Evolutionary conservation across 148 eudicot genomes (phyloP).

Genomic region (Vaccinium myrtillus): DNA sequence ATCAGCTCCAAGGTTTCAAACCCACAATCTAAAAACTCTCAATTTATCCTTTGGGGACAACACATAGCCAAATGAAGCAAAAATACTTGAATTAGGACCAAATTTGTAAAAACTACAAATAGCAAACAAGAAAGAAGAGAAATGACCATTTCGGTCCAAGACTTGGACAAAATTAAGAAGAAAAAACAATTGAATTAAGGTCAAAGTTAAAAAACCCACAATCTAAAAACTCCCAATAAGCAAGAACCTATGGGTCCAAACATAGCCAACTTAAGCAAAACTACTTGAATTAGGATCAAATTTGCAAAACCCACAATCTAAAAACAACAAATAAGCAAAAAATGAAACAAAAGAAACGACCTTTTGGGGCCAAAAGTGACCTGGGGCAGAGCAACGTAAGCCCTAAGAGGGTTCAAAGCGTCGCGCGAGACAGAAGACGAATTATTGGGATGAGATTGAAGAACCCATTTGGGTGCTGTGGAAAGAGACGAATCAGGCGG

Average conservation of each 20-base stretch:
- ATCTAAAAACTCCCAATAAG: slow-evolving; percentile 29
- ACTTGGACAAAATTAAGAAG: too few species aligned
- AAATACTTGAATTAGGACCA: not conserved
- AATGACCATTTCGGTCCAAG: not conserved
- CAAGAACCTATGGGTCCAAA: too few species aligned
- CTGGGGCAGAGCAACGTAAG: slow-evolving; percentile 72
- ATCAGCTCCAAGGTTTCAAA: not conserved
- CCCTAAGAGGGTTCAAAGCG: slow-evolving; percentile 75
- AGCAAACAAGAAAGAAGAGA: not conserved
- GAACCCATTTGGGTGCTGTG: slow-evolving; percentile 58
- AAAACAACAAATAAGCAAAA: not conserved
- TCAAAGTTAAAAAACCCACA: not conserved
- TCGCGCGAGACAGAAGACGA: slow-evolving; percentile 41
- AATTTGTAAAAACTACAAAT: slow-evolving; percentile 31
- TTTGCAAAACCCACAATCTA: not conserved
- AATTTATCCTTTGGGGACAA: too few species aligned
- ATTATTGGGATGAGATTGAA: slow-evolving; percentile 24
- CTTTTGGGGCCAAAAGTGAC: slow-evolving; percentile 88
- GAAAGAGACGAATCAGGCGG: slow-evolving; percentile 41
- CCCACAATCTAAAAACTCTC: slow-evolving; percentile 30
- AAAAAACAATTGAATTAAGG: not conserved
- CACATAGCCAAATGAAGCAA: too few species aligned
- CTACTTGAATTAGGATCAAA: not conserved
- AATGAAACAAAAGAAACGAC: slow-evolving; percentile 28
- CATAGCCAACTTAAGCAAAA: not conserved